Percentiles rank a stretch among this genome's conserved stretches.
Conservation (phyloP, 306 rosid species). For the Rosa rugosa region DNA sequence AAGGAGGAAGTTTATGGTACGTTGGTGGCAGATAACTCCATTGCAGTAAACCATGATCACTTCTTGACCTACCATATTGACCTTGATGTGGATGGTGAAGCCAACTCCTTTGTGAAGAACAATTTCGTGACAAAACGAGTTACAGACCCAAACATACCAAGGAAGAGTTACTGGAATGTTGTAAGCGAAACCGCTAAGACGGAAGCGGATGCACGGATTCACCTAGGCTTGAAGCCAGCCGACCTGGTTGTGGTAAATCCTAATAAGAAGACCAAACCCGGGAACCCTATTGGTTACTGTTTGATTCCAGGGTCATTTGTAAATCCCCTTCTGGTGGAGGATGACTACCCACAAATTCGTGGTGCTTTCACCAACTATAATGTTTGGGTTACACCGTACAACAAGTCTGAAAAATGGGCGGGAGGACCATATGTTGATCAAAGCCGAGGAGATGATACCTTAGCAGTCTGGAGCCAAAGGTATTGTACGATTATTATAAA, state of each 20-base stretch:
- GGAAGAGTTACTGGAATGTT: conserved; percentile 55
- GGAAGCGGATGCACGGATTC: conserved; percentile 41
- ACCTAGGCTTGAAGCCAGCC: conserved; percentile 30
- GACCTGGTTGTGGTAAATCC: conserved; percentile 54
- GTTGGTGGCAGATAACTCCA: conserved; percentile 42
- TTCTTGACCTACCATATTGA: conserved; percentile 52
- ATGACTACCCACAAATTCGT: conserved; percentile 62
- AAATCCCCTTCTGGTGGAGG: conserved; percentile 35
- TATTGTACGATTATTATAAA: too few species aligned
- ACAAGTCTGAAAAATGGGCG: conserved; percentile 57
- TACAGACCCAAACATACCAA: conserved; percentile 34
- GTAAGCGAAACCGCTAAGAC: conserved; percentile 29
- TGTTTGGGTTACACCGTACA: conserved; percentile 55
- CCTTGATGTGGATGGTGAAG: conserved; percentile 51
- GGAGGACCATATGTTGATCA: conserved; percentile 41
- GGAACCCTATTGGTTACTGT: conserved; percentile 53
- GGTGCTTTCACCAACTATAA: conserved; percentile 51
- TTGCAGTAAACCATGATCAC: conserved; percentile 67
- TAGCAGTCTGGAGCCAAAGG: conserved; percentile 38
- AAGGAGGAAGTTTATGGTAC: conserved; percentile 46
- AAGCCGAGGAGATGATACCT: conserved; percentile 52
- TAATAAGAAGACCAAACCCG: conserved; percentile 38
- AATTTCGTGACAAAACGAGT: conserved; percentile 37
- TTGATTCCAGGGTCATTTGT: conserved; percentile 33
- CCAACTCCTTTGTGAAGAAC: conserved; percentile 52